Conservation (phyloP, 495 filamentous ascomycete genomes). For the Cercophora samala region DNA sequence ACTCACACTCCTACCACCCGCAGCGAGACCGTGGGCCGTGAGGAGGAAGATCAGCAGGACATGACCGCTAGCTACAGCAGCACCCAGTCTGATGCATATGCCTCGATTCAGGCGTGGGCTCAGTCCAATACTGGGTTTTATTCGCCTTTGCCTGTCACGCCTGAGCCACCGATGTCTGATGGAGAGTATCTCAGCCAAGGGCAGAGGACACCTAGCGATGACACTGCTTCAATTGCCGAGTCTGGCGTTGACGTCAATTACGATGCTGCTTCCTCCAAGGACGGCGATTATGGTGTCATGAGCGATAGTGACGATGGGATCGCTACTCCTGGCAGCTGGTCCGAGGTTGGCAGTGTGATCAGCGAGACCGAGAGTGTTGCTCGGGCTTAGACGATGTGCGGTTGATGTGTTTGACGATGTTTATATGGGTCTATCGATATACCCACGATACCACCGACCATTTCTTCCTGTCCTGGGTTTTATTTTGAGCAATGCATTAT, state of each 20-base stretch:
- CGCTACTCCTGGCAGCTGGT: constrained; percentile 70
- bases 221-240: constrained; percentile 47
- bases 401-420: constrained; percentile 1
- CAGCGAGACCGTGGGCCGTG: constrained; percentile 30
- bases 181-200: constrained; percentile 45
- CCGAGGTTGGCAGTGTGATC: constrained; percentile 70
- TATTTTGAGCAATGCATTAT: too few relatives aligned
- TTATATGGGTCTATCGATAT: background rate
- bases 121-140: constrained; percentile 49
- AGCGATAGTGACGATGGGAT: constrained; percentile 63
- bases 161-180: constrained; percentile 39
- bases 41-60: constrained; percentile 42
- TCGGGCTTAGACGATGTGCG: constrained; percentile 27
- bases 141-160: constrained; percentile 47
- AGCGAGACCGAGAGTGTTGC: constrained; percentile 52
- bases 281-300: constrained; percentile 53
- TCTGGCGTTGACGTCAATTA: constrained; percentile 40
- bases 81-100: constrained; percentile 38
- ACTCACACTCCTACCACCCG: constrained; percentile 10
- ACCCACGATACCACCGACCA: background rate
- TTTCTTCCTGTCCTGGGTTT: background rate
- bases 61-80: constrained; percentile 45
- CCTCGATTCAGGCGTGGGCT: constrained; percentile 57
- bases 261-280: constrained; percentile 35
- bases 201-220: constrained; percentile 46